Conservation (phyloP, 2,329 filamentous ascomycete genomes). For the Arthrobotrys sinensis region DNA sequence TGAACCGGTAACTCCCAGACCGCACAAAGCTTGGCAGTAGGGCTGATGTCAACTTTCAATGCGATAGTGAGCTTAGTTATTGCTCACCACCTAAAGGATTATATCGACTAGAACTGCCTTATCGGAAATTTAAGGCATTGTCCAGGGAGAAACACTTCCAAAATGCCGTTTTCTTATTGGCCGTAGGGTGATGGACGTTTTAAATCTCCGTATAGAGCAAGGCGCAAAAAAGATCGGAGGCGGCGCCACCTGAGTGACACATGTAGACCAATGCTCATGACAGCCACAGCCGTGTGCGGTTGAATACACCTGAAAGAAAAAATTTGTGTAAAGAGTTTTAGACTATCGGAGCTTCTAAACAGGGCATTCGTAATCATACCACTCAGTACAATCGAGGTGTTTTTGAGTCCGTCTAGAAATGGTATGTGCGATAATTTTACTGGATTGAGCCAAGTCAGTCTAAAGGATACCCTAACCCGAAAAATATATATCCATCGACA, state of each 20-base stretch:
- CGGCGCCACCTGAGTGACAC: conserved; percentile 23
- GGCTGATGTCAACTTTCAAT: conserved; percentile 28
- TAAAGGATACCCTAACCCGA: conserved; percentile 14
- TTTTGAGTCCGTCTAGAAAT: conserved; percentile 29
- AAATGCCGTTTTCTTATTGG: conserved; percentile 2
- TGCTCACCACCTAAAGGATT: neutral
- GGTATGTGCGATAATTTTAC: conserved; percentile 27
- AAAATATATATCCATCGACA: conserved; percentile 34
- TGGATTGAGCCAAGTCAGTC: conserved; percentile 26
- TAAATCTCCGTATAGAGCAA: conserved; percentile 22
- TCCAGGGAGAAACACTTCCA: conserved; percentile 13
- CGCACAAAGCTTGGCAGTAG: conserved; percentile 19
- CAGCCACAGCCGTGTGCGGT: conserved; percentile 8
- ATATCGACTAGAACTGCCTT: neutral
- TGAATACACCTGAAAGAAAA: conserved; percentile 16
- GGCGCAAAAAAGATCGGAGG: conserved; percentile 5
- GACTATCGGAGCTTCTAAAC: conserved; percentile 27
- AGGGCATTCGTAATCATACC: conserved; percentile 20
- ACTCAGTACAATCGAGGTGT: conserved; percentile 7
- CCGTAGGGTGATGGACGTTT: conserved; percentile 4
- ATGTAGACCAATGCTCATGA: conserved; percentile 14
- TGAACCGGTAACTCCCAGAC: conserved; percentile 11
- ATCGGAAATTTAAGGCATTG: conserved; percentile 20
- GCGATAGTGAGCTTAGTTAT: conserved; percentile 4
- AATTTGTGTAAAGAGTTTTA: conserved; percentile 27